These are phyloP conservation scores for Hyaloperonospora arabidopsidis DNA, from an alignment of 352 stramenopile genomes.

Conservation along the genomic window DNA sequence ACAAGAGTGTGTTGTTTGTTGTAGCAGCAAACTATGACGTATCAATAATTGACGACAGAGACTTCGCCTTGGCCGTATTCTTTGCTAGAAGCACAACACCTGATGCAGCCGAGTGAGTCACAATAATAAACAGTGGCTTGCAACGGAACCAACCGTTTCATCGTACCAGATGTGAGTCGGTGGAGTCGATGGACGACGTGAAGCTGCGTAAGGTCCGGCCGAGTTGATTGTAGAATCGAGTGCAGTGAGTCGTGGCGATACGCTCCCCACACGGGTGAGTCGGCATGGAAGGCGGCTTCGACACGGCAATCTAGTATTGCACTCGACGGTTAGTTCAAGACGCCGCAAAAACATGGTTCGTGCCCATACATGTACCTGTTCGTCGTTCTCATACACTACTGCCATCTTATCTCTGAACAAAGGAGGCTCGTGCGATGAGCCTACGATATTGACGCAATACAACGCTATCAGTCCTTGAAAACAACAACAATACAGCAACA, in stretches of 20 bases:
- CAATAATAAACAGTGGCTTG: background rate
- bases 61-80: slow-evolving; percentile 57
- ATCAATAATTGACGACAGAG: slow-evolving; percentile 69
- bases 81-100: slow-evolving; percentile 83
- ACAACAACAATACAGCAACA: no score
- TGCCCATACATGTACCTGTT: slow-evolving; percentile 39
- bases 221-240: slow-evolving; percentile 61
- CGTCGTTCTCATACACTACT: slow-evolving; percentile 72
- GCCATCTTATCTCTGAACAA: slow-evolving; percentile 77
- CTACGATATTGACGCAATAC: slow-evolving; percentile 16
- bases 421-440: slow-evolving; percentile 95
- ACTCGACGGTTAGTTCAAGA: slow-evolving; percentile 7
- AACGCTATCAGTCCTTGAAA: no score
- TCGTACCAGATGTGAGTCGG: slow-evolving; percentile 88
- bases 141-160: background rate
- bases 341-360: background rate
- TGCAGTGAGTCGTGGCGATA: slow-evolving; percentile 94
- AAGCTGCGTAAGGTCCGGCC: slow-evolving; percentile 62
- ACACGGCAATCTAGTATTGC: slow-evolving; percentile 60
- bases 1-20: background rate
- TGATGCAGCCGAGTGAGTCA: slow-evolving; percentile 9
- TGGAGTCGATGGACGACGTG: slow-evolving; percentile 94
- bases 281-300: slow-evolving; percentile 88
- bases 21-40: slow-evolving; percentile 5
- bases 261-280: slow-evolving; percentile 93